phyloP scores from a whole-genome alignment of 805 yeast genomes.

The Cyberlindnera euphorbiae region DNA sequence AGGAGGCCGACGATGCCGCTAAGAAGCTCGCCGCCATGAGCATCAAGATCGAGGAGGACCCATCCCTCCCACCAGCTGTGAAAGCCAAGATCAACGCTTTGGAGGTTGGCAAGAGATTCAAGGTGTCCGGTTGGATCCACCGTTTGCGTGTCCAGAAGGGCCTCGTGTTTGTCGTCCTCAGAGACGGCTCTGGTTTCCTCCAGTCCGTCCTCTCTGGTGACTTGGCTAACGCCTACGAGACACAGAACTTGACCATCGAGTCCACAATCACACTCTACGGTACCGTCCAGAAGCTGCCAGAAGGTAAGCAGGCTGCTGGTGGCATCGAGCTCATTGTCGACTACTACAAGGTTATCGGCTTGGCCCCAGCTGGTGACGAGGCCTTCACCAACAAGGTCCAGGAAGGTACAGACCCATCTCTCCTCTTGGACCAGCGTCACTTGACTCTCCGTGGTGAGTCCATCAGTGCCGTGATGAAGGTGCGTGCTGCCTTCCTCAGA shows the following conservation, averaged over 20 bases:
- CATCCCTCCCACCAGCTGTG: conserved; percentile 62
- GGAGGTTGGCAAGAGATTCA: conserved; percentile 63
- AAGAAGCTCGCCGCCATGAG: conserved; percentile 74
- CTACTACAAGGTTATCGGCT: conserved; percentile 81
- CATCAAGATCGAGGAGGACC: conserved; percentile 71
- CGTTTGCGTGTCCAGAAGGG: conserved; percentile 92
- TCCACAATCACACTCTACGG: conserved; percentile 81
- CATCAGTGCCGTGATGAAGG: conserved; percentile 87
- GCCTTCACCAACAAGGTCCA: conserved; percentile 91
- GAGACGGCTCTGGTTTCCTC: conserved; percentile 92
- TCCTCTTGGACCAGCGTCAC: conserved; percentile 92
- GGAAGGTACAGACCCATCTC: conserved; percentile 90
- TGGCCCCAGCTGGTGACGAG: conserved; percentile 96
- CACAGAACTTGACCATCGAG: conserved; percentile 83
- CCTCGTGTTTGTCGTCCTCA: conserved; percentile 79
- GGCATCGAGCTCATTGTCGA: conserved; percentile 92
- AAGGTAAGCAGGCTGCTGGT: conserved; percentile 96
- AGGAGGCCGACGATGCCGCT: conserved; percentile 67
- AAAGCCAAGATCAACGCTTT: conserved; percentile 53
- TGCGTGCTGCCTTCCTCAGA: conserved; percentile 74
- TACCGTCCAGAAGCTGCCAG: conserved; percentile 77
- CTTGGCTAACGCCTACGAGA: conserved; percentile 84
- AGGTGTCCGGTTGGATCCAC: conserved; percentile 93
- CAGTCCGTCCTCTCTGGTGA: conserved; percentile 90
- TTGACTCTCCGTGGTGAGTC: conserved; percentile 96